phyloP scores from a whole-genome alignment of 345 rosid species.

The Turritis glabra region DNA sequence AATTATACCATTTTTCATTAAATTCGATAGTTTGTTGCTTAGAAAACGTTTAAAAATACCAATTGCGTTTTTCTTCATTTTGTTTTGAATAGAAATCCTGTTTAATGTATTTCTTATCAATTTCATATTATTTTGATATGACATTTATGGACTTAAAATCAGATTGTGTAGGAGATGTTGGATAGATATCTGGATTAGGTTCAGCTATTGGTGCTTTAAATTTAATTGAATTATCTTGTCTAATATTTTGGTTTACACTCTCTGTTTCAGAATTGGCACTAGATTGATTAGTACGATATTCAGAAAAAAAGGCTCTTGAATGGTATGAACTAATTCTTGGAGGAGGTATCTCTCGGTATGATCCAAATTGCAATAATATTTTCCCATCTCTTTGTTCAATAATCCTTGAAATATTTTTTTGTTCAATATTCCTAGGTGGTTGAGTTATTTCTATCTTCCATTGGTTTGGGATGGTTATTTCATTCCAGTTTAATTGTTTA shows the following conservation, averaged over 20 bases:
- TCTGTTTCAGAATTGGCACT: too few relatives aligned
- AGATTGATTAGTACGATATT: too few relatives aligned
- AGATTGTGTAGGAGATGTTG: too few relatives aligned
- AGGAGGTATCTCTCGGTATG: background rate
- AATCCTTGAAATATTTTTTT: background rate
- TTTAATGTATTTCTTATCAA: too few relatives aligned
- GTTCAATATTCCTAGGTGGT: background rate
- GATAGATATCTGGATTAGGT: too few relatives aligned
- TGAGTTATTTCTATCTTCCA: background rate
- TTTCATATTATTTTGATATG: too few relatives aligned
- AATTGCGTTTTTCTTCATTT: background rate
- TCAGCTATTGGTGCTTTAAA: too few relatives aligned
- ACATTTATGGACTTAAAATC: too few relatives aligned
- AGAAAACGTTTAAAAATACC: background rate
- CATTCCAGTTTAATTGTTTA: background rate
- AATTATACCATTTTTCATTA: background rate
- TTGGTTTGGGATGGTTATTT: background rate
- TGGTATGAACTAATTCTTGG: background rate
- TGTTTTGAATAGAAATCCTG: background rate
- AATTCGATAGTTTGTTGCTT: background rate
- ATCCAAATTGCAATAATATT: background rate
- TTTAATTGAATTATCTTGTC: too few relatives aligned
- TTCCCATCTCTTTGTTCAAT: background rate
- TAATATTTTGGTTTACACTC: too few relatives aligned
- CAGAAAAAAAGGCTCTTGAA: background rate